Percentiles rank a stretch among this genome's conserved stretches.
Evolutionary conservation across 1,284 basidiomycete genomes (phyloP).

Genomic region (Wallemia mellicola): DNA sequence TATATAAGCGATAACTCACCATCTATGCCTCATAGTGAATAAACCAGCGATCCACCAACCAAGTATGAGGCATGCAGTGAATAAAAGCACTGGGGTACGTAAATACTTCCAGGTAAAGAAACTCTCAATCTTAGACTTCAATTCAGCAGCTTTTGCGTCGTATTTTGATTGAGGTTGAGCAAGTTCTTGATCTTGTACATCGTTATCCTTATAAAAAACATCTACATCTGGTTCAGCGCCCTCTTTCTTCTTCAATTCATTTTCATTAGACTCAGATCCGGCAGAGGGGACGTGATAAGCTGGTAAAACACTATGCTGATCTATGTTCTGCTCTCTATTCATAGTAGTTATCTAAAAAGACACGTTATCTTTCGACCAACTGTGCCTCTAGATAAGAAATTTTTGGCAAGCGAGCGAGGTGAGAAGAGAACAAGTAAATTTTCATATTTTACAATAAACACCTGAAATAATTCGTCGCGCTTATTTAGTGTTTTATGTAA

Average conservation of each 20-base stretch:
- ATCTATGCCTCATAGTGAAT: background rate
- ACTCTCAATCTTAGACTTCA: background rate
- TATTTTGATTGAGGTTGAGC: too few relatives aligned
- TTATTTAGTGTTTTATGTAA: too few relatives aligned
- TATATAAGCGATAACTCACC: background rate
- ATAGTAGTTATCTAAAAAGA: background rate
- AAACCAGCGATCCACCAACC: background rate
- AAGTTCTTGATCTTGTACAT: background rate
- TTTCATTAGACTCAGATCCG: background rate
- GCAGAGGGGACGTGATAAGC: background rate
- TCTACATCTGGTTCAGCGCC: background rate
- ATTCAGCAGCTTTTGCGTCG: background rate
- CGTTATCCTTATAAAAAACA: background rate
- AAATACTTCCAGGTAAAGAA: background rate
- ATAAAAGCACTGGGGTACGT: background rate
- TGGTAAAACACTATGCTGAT: background rate
- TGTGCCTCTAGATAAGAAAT: background rate
- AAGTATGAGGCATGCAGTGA: background rate
- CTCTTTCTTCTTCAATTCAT: background rate
- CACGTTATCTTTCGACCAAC: too few relatives aligned
- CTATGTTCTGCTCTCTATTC: background rate
- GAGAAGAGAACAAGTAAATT: too few relatives aligned
- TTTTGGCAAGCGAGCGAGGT: too few relatives aligned
- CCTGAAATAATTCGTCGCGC: too few relatives aligned
- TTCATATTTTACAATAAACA: too few relatives aligned